Evolutionary conservation across 2,329 filamentous ascomycete species (phyloP).

Genomic region (Phialemonium atrogriseum): DNA sequence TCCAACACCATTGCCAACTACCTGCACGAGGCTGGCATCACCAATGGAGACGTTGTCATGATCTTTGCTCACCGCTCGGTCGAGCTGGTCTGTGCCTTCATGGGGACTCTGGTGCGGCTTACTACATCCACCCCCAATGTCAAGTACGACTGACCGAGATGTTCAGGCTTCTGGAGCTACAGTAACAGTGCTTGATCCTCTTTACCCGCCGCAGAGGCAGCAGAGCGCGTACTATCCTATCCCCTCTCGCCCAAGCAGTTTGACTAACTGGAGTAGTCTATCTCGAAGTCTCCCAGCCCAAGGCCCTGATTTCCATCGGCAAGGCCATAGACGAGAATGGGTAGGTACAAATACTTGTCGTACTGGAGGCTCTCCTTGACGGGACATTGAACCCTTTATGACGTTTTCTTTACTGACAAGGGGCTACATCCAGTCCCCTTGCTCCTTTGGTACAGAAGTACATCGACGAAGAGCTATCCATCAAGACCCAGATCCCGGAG

Average conservation of each 20-base stretch:
- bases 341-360: no score
- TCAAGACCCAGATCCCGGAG: constrained; percentile 68
- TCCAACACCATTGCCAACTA: constrained; percentile 76
- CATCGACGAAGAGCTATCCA: constrained; percentile 61
- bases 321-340: constrained; percentile 63
- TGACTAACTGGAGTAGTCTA: constrained; percentile 64
- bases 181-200: constrained; percentile 65
- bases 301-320: constrained; percentile 61
- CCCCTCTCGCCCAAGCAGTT: constrained; percentile 61
- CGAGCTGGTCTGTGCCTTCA: constrained; percentile 57
- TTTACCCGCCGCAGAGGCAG: constrained; percentile 73
- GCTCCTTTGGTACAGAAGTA: constrained; percentile 47
- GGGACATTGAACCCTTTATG: no score
- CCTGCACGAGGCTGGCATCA: constrained; percentile 63
- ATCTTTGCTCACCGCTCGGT: constrained; percentile 80
- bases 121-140: constrained; percentile 1
- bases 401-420: no score
- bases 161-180: constrained; percentile 48
- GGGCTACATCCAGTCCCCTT: no score
- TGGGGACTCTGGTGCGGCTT: constrained; percentile 59
- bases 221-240: constrained; percentile 76
- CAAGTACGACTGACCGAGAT: constrained; percentile 30
- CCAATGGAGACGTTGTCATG: constrained; percentile 85
- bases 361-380: no score
- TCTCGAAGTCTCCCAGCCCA: constrained; percentile 64